Base-by-base conservation (phyloP, 2,329 filamentous ascomycete genomes). In the Pseudocercospora eumusae region DNA sequence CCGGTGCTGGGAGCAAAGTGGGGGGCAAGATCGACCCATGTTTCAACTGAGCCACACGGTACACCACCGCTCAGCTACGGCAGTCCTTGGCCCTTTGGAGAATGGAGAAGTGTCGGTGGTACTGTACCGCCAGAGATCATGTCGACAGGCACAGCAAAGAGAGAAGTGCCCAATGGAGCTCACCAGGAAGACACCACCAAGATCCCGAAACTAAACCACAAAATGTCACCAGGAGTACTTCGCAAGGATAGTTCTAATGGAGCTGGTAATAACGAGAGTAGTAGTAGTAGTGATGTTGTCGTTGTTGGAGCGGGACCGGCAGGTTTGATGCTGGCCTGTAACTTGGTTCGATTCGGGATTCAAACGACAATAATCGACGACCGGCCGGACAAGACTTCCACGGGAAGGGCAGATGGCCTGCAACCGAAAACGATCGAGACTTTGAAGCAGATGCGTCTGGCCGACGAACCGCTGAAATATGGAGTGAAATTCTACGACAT, bases 341-440 rank as follows among this genome's bases (percentile, higher is more conserved):
- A 84, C 66, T 79, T 91, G 36, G 83, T 84, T 18, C 82, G 88
- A 8, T 89, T 85, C 69, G 88, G 88, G 13, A 84, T 91, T 69
- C 84, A 85, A 59, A 82, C 85, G 2, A 81, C 83, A 44, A 81
- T 91, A 49, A 80, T 91, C 54, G 89, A 92, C 76, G 87, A 91
- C 71, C 79, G 88, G 65, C 79, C 84, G 33, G 84, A 89, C 69
- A 85, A 85, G 70, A 92, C 89, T 1, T 80, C 84, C 5, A 87
- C 87, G 8, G 88, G 88, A 45, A 80, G 84, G 60, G 88, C 88
- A 64, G 89, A 92, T 74, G 89, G 89, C 44, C 79, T 92, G 57
- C 89, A 92, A 70, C 89, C 89, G 49, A 92, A 92, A 76, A 89
- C 88, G 0, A 90, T 92, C 69, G 89, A 92, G 77, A 92, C 89